phyloP scores from a whole-genome alignment of 2,329 filamentous ascomycete species.

The Cladobotryum protrusum region DNA sequence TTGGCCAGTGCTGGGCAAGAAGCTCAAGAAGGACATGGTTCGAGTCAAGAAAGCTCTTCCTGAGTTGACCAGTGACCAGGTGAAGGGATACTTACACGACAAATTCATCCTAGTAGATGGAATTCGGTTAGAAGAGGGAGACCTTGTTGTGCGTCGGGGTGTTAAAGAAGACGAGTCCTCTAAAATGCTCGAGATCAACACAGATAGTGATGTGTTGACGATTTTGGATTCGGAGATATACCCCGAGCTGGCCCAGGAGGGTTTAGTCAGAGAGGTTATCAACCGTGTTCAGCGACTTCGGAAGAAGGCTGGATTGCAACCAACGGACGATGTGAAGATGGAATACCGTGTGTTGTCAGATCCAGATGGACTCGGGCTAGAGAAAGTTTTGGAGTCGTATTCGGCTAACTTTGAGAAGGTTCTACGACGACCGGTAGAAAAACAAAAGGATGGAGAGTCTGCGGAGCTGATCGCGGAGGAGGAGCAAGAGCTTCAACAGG shows the following conservation, averaged over 20 bases:
- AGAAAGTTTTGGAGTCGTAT: conserved; percentile 63
- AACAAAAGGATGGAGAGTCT: conserved; percentile 20
- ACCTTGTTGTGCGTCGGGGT: conserved; percentile 71
- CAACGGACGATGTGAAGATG: conserved; percentile 94
- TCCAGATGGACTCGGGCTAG: conserved; percentile 68
- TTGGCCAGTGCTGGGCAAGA: conserved; percentile 92
- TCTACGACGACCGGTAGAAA: conserved; percentile 67
- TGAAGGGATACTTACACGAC: conserved; percentile 68
- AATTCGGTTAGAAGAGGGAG: conserved; percentile 73
- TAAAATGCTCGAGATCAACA: conserved; percentile 76
- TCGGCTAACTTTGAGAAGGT: conserved; percentile 66
- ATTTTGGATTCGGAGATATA: conserved; percentile 81
- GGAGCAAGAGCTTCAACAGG: conserved; percentile 79
- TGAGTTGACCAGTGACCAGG: conserved; percentile 68
- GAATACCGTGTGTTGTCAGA: conserved; percentile 79
- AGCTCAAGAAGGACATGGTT: conserved; percentile 89
- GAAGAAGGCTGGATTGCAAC: conserved; percentile 86
- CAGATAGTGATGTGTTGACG: conserved; percentile 82
- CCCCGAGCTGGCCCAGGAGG: conserved; percentile 80
- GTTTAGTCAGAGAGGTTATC: conserved; percentile 85
- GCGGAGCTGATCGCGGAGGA: conserved; percentile 64
- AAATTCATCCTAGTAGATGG: conserved; percentile 78
- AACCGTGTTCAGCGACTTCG: conserved; percentile 86
- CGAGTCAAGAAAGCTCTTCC: conserved; percentile 90
- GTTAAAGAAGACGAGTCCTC: conserved; percentile 66